Base-by-base conservation (phyloP, 345 rosid genomes). In the Gossypium australe region DNA sequence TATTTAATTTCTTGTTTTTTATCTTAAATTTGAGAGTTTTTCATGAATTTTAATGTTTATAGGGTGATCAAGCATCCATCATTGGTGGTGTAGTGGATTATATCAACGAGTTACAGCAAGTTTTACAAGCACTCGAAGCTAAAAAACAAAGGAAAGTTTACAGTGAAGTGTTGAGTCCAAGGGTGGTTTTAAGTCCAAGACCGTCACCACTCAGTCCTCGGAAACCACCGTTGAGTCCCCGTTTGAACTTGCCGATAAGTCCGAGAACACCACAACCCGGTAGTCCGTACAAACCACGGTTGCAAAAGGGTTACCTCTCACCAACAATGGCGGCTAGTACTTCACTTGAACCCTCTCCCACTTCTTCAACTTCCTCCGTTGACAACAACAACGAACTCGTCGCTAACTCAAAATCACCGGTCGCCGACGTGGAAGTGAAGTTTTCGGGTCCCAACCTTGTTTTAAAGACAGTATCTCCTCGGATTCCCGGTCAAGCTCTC, bases 51-150 rank as follows among this genome's bases (percentile, higher is more conserved):
- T 14, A 13, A 9, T 45, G 11, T 16, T 0, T 2, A 20, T 25
- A 96, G 98, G 98, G 98, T 72, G 99, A 96, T 79, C 99, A 93
- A 88, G 99, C 99, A 75, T 96, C 99, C 18, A 93, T 93, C 45
- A 96, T 96, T 44, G 98, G 97, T 55, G 99, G 99, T 5, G 99
- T 96, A 9, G 96, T 93, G 74, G 97, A 96, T 76, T 96, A 93
- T 87, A 92, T 96, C 77, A 90, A 85, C 25, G 99, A 96, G 82
- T 80, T 96, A 80, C 97, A 93, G 65, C 99, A 96, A 84, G 75
- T 96, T 74, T 91, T 96, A 6, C 94, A 90, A 53, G 89, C 98
- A 2, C 85, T 96, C 0, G 97, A 93, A 70, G 89, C 97, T 77
- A 96, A 93, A 82, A 96, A 93, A 82, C 95, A 96, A 81, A 88